Evolutionary conservation across 768 basidiomycete genomes (phyloP).

Genomic region (Cyclocybe cylindracea): DNA sequence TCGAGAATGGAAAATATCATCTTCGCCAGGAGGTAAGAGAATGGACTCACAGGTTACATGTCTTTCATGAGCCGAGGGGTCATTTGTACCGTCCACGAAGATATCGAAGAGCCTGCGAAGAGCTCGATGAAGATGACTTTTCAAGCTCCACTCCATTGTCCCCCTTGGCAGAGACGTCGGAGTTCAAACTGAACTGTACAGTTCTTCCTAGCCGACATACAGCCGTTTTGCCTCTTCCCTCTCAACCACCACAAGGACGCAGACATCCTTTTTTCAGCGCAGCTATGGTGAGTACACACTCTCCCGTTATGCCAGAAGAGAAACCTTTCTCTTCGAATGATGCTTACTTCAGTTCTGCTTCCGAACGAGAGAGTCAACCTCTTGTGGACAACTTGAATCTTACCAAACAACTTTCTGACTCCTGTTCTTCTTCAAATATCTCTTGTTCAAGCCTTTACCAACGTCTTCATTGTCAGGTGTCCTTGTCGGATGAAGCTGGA

Average conservation of each 20-base stretch:
- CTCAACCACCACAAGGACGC: background rate
- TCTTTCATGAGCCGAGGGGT: background rate
- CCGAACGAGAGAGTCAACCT: constrained; percentile 73
- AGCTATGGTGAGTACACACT: constrained; percentile 22
- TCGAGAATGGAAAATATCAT: constrained; percentile 74
- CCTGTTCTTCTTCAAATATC: constrained; percentile 10
- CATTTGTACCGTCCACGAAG: background rate
- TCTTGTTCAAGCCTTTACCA: constrained; percentile 12
- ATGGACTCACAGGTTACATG: constrained; percentile 29
- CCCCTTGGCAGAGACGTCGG: constrained; percentile 22
- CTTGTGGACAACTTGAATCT: constrained; percentile 66
- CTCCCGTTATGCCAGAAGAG: constrained; percentile 7
- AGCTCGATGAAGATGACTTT: background rate
- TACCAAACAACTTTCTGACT: constrained; percentile 62
- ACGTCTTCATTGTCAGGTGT: constrained; percentile 13
- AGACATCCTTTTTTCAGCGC: constrained; percentile 1
- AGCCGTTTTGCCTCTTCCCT: background rate
- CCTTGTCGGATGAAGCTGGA: background rate
- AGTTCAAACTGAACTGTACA: constrained; percentile 44
- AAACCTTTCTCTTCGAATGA: constrained; percentile 30
- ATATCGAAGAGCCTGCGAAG: background rate
- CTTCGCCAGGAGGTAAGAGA: constrained; percentile 31
- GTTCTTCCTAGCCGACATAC: constrained; percentile 18
- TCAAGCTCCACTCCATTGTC: constrained; percentile 21
- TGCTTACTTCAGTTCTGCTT: constrained; percentile 82